Conservation (phyloP, 805 yeast genomes). For the Candida quercuum region DNA sequence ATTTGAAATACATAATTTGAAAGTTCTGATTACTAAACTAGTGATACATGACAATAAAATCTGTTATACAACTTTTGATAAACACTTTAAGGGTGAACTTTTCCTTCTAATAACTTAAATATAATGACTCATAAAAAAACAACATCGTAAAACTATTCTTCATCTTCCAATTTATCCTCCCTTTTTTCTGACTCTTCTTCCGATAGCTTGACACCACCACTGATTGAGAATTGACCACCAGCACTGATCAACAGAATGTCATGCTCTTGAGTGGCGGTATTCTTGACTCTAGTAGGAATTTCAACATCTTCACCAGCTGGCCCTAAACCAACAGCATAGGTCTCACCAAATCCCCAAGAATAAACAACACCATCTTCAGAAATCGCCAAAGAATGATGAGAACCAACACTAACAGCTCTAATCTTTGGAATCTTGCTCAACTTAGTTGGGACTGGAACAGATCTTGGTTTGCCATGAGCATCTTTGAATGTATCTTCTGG, state of each 20-base stretch:
- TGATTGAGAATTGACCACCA: slow-evolving; percentile 93
- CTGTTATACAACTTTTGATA: too few species aligned
- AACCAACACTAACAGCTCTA: slow-evolving; percentile 69
- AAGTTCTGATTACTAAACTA: too few species aligned
- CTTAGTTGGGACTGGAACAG: slow-evolving; percentile 80
- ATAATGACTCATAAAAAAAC: too few species aligned
- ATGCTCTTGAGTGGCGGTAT: slow-evolving; percentile 86
- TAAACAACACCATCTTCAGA: slow-evolving; percentile 79
- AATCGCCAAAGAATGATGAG: slow-evolving; percentile 88
- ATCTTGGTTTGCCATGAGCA: slow-evolving; percentile 73
- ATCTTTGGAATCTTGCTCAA: slow-evolving; percentile 52
- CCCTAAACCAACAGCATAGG: slow-evolving; percentile 94
- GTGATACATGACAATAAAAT: too few species aligned
- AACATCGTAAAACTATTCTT: too few species aligned
- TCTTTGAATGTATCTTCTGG: slow-evolving; percentile 76
- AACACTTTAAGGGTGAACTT: too few species aligned
- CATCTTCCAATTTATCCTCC: slow-evolving; percentile 47
- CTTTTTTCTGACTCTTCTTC: slow-evolving; percentile 37
- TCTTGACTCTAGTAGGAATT: slow-evolving; percentile 81
- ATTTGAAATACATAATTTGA: neutral
- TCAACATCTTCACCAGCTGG: slow-evolving; percentile 83
- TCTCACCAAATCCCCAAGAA: slow-evolving; percentile 98
- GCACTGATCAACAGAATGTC: slow-evolving; percentile 74
- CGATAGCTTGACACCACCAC: slow-evolving; percentile 61
- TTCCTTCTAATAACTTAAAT: neutral